A percentile compares a stretch with the other conserved stretches of the same genome.
Evolutionary conservation across 805 yeast species (phyloP).

Genomic region (Ogataea glucozyma): DNA sequence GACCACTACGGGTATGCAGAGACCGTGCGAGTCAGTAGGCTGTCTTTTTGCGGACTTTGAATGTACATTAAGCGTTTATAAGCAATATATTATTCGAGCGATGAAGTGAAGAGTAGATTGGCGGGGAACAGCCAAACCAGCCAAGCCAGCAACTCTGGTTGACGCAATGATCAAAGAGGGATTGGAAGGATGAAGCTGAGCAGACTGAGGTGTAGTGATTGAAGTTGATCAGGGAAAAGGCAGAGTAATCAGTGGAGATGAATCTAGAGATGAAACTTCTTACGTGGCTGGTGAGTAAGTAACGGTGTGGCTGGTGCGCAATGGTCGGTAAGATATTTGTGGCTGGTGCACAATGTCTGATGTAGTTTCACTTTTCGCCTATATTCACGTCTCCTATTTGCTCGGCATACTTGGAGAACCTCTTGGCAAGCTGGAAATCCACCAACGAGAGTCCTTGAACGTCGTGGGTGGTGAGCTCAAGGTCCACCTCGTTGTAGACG

Average conservation of each 20-base stretch:
- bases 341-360: too few relatives aligned
- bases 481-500: conserved; percentile 56
- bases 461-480: conserved; percentile 69
- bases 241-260: too few relatives aligned
- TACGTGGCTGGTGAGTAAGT: too few relatives aligned
- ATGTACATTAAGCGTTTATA: background rate
- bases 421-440: conserved; percentile 59
- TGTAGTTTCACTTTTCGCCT: conserved; percentile 10
- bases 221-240: too few relatives aligned
- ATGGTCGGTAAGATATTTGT: too few relatives aligned
- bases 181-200: background rate
- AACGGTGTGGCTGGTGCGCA: too few relatives aligned
- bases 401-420: conserved; percentile 42
- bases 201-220: too few relatives aligned
- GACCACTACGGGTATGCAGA: background rate
- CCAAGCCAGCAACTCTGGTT: too few relatives aligned
- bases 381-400: conserved; percentile 6
- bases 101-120: too few relatives aligned
- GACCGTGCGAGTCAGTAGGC: background rate
- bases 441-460: conserved; percentile 49
- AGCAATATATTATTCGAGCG: conserved; percentile 8
- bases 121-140: too few relatives aligned
- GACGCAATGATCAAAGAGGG: background rate
- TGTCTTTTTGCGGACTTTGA: background rate
- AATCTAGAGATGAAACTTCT: too few relatives aligned